Conservation (phyloP, 805 yeast genomes). For the Nakazawaea ambrosiae region DNA sequence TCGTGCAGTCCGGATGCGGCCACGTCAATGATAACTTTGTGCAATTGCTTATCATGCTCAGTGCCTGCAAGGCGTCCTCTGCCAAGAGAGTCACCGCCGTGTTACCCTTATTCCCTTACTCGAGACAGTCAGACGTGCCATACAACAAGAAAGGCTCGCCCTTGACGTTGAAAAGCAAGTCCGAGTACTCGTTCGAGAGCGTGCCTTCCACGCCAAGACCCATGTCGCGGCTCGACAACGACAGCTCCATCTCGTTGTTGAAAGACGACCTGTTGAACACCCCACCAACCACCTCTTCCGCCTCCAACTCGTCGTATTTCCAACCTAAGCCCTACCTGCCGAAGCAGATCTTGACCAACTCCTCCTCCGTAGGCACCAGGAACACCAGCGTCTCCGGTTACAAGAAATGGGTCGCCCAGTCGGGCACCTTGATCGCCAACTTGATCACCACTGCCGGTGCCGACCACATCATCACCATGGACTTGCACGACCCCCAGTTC, state of each 20-base stretch:
- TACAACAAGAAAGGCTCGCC: constrained; percentile 77
- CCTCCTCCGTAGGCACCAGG: constrained; percentile 12
- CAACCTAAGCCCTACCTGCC: constrained; percentile 10
- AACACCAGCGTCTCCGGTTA: constrained; percentile 53
- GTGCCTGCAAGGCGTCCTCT: constrained; percentile 91
- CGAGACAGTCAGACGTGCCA: constrained; percentile 93
- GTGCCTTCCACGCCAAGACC: constrained; percentile 42
- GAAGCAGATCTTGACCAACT: constrained; percentile 15
- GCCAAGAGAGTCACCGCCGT: constrained; percentile 88
- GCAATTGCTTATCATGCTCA: constrained; percentile 73
- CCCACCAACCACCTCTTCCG: background rate
- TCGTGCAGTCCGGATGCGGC: constrained; percentile 82
- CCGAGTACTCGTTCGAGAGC: constrained; percentile 34
- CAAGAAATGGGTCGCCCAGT: constrained; percentile 93
- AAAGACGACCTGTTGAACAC: constrained; percentile 2
- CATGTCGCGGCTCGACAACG: constrained; percentile 20
- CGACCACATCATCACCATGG: constrained; percentile 96
- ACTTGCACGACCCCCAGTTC: constrained; percentile 94
- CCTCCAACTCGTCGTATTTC: background rate
- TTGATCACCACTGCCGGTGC: constrained; percentile 90
- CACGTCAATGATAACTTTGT: constrained; percentile 82
- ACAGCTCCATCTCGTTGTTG: constrained; percentile 1
- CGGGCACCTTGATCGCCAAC: constrained; percentile 88
- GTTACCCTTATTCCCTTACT: constrained; percentile 89
- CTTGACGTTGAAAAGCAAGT: constrained; percentile 25